These are phyloP conservation scores for Pulveroboletus sp. DNA, from an alignment of 768 basidiomycete genomes.

Conservation along the genomic window DNA sequence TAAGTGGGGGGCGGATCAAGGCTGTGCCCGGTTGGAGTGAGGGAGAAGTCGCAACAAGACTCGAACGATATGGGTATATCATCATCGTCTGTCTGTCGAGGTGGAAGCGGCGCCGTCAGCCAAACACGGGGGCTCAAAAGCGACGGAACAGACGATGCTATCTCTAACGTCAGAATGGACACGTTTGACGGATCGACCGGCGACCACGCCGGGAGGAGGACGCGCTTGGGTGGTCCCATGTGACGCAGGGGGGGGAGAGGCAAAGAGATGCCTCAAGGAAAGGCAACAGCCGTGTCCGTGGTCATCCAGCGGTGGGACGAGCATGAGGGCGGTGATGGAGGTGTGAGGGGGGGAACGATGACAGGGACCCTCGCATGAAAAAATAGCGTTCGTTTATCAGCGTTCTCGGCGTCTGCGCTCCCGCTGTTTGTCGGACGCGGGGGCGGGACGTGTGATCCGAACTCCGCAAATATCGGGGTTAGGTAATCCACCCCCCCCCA, in stretches of 20 bases:
- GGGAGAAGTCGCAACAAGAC: constrained; percentile 43
- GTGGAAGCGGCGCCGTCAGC: background rate
- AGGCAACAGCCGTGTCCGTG: constrained; percentile 20
- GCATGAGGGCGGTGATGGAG: constrained; percentile 15
- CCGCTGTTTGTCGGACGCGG: constrained; percentile 13
- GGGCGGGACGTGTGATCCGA: constrained; percentile 24
- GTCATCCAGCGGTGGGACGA: constrained; percentile 18
- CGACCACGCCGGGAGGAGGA: background rate
- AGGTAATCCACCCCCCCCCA: constrained; percentile 11
- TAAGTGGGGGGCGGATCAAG: constrained; percentile 42
- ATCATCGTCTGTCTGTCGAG: constrained; percentile 8
- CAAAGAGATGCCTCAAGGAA: constrained; percentile 20
- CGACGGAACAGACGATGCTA: constrained; percentile 6
- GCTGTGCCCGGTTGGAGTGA: constrained; percentile 17
- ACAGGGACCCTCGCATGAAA: constrained; percentile 13
- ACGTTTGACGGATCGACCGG: constrained; percentile 1
- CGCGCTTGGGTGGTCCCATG: background rate
- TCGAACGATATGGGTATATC: constrained; percentile 32
- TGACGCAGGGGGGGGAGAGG: background rate
- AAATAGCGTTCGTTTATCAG: constrained; percentile 32
- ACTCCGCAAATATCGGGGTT: constrained; percentile 25
- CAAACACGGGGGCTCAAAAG: background rate
- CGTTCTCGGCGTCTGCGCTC: constrained; percentile 18
- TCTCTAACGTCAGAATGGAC: background rate
- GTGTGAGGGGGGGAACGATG: constrained; percentile 3